Percentiles rank a stretch among this genome's conserved stretches.
phyloP scores from a whole-genome alignment of 1,284 basidiomycete genomes.

The Sporisorium scitamineum region DNA sequence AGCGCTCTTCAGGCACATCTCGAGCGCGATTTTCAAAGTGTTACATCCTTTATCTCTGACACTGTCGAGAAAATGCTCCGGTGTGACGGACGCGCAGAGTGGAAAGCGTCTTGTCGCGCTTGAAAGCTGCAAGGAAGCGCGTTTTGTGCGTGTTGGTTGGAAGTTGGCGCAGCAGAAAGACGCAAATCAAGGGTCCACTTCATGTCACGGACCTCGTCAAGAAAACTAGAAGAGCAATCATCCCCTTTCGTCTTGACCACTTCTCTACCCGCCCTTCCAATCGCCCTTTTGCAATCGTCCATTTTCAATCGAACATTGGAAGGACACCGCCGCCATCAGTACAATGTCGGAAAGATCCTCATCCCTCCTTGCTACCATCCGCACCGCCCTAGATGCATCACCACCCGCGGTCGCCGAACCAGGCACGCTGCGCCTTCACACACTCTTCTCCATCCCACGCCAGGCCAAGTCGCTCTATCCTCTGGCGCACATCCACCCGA shows the following conservation, averaged over 20 bases:
- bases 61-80: no score
- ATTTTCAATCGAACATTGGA: no score
- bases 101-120: not conserved
- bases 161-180: not conserved
- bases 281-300: not conserved
- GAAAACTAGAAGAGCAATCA: no score
- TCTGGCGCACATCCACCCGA: constrained; percentile 62
- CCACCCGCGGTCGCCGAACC: constrained; percentile 33
- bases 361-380: constrained; percentile 38
- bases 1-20: no score
- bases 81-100: not conserved
- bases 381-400: constrained; percentile 15
- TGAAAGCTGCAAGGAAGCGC: not conserved
- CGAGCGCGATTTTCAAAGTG: not conserved
- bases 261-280: not conserved
- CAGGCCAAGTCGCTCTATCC: constrained; percentile 62
- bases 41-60: not conserved
- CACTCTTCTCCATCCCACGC: constrained; percentile 61
- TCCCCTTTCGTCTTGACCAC: not conserved
- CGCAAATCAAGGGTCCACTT: not conserved
- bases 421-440: constrained; percentile 50
- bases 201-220: no score
- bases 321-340: not conserved
- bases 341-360: constrained; percentile 5
- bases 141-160: not conserved